Conservation (phyloP, 495 filamentous ascomycete genomes). For the Neurospora terricola region DNA sequence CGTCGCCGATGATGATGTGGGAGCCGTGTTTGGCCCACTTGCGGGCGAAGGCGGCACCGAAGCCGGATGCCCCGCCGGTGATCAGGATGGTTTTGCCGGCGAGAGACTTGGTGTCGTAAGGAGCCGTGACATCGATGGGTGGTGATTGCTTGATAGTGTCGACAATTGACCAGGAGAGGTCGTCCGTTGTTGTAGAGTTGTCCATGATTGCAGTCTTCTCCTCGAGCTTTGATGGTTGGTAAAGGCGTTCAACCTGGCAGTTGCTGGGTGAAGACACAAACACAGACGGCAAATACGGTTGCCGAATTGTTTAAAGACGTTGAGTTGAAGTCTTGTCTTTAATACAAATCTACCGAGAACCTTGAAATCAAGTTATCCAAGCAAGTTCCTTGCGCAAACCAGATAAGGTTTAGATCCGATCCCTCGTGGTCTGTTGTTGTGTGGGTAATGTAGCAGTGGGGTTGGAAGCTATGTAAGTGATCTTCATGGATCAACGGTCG, state of each 20-base stretch:
- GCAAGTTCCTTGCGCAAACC: not conserved
- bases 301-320: not conserved
- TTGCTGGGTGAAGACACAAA: not conserved
- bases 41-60: constrained; percentile 41
- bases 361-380: not conserved
- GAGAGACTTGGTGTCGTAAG: constrained; percentile 30
- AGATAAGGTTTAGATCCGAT: not conserved
- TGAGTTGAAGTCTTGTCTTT: not conserved
- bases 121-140: constrained; percentile 25
- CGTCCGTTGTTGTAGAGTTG: not conserved
- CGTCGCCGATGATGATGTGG: constrained; percentile 39
- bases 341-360: not conserved
- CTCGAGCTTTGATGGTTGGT: not conserved
- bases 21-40: constrained; percentile 32
- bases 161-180: constrained; percentile 11
- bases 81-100: constrained; percentile 39
- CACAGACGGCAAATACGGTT: not conserved
- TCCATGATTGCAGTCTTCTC: constrained; percentile 2
- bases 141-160: constrained; percentile 18
- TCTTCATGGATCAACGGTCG: not conserved
- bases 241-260: not conserved
- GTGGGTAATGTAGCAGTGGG: not conserved
- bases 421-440: not conserved
- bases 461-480: not conserved
- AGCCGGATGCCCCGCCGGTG: constrained; percentile 42